Evolutionary conservation across 2,329 filamentous ascomycete genomes (phyloP), one percentile per base, ranked within the genome.

Genomic region (Aspergillus calidoustus): DNA sequence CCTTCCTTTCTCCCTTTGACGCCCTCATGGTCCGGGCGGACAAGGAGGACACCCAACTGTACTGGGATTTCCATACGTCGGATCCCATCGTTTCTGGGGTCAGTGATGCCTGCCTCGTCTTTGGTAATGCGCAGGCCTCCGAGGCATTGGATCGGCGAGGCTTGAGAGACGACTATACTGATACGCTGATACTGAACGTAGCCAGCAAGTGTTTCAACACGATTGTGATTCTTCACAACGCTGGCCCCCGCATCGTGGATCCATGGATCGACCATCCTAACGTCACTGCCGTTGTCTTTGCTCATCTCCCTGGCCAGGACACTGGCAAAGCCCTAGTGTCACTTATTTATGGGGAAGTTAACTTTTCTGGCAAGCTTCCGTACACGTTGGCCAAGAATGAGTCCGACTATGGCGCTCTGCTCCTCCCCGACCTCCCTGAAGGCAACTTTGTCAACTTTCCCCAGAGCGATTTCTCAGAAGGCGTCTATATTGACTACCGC

Each of bases 171-270:
- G 48, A 64, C 11, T 69, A 72, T 2, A 87, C 84, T 0, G 86
- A 90, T 63, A 75, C 73, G 0, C 76, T 89, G 0, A 81, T 89
- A 55, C 72, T 75, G 4, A 80, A 82, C 49, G 85, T 89, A 2
- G 87, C 88, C 0, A 74, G 79, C 7, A 77, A 79, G n/a, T 89
- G 86, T 74, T 81, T 79, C 65, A 88, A 86, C 62, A 89, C 87
- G 1, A 81, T 90, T 31, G 87, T 89, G 0, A 79, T 89, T 1
- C 80, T 89, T 4, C 87, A 90, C 72, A 89, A 88, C 47, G 86
- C 86, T 1, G 88, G 87, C 0, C 77, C 83, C 15, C 80, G 87
- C 3, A 74, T 88, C 0, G 83, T 89, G 0, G 61, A 63, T 38
- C 77, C 78, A 2, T 90, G 85, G 76, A 79, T 86, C 64, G 84